Conservation (phyloP, 768 basidiomycete species). For the Mycena epipterygia region DNA sequence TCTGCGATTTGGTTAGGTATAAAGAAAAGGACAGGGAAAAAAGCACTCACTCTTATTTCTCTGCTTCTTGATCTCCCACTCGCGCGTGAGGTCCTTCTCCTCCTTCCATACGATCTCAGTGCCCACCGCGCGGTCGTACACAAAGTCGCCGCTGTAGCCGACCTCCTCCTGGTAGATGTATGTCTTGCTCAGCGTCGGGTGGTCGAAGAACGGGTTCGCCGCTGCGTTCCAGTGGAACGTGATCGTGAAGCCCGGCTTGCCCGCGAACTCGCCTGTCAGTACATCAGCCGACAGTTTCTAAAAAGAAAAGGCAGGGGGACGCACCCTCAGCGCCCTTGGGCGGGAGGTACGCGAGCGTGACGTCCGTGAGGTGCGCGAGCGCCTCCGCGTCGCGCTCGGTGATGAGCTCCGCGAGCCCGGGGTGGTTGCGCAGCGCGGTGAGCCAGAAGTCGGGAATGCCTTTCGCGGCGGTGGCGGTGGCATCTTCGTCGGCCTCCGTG, state of each 20-base stretch:
- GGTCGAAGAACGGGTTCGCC: slow-evolving; percentile 91
- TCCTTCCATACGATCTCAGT: slow-evolving; percentile 97
- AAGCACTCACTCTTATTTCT: slow-evolving; percentile 91
- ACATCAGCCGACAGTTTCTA: too few species aligned
- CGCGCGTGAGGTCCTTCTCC: slow-evolving; percentile 97
- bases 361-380: slow-evolving; percentile 85
- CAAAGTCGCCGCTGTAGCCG: slow-evolving; percentile 96
- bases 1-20: slow-evolving; percentile 54
- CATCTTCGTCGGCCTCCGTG: slow-evolving; percentile 54
- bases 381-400: slow-evolving; percentile 93
- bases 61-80: slow-evolving; percentile 99
- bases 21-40: background rate
- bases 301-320: background rate
- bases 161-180: slow-evolving; percentile 95
- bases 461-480: slow-evolving; percentile 12
- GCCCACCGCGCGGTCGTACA: slow-evolving; percentile 96
- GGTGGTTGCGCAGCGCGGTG: slow-evolving; percentile 93
- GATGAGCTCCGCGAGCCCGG: slow-evolving; percentile 88
- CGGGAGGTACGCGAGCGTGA: slow-evolving; percentile 81
- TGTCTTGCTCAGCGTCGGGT: slow-evolving; percentile 89
- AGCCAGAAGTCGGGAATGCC: slow-evolving; percentile 98
- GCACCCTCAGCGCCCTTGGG: slow-evolving; percentile 28
- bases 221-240: slow-evolving; percentile 76
- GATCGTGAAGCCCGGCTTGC: slow-evolving; percentile 93
- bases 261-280: slow-evolving; percentile 59